Conservation (phyloP, 1,284 basidiomycete species). For the Caloboletus inedulis region DNA sequence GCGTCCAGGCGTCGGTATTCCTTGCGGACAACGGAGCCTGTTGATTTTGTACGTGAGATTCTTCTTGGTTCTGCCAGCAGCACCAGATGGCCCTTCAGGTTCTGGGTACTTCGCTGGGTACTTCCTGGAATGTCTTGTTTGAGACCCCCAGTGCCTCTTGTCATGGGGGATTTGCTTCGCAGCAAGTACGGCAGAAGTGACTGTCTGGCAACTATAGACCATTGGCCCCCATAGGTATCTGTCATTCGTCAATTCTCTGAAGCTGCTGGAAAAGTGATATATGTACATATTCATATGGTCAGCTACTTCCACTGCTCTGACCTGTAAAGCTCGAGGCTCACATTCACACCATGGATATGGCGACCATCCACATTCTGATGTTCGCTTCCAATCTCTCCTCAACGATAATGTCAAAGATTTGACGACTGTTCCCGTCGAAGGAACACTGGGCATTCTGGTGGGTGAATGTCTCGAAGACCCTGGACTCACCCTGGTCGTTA, state of each 20-base stretch:
- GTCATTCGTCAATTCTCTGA: not conserved
- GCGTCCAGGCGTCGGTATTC: too few relatives aligned
- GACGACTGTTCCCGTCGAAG: not conserved
- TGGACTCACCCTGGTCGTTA: constrained; percentile 1
- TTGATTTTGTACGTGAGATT: too few relatives aligned
- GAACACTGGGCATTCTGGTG: not conserved
- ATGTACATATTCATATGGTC: too few relatives aligned
- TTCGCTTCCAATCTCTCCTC: not conserved
- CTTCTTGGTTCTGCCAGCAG: not conserved
- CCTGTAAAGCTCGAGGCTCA: not conserved
- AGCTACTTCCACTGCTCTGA: not conserved
- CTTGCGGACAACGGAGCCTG: too few relatives aligned
- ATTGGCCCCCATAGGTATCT: not conserved
- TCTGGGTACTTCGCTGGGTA: not conserved
- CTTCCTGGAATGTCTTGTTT: too few relatives aligned
- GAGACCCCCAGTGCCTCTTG: too few relatives aligned
- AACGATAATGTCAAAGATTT: not conserved
- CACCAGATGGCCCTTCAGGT: not conserved
- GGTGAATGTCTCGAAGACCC: constrained; percentile 5
- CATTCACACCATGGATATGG: not conserved
- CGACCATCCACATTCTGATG: not conserved
- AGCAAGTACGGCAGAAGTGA: too few relatives aligned
- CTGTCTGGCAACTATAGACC: not conserved
- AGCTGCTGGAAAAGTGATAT: not conserved
- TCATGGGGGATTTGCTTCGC: too few relatives aligned